Percentiles rank a stretch among this genome's conserved stretches.
These are phyloP conservation scores for Dendrocalamus sinicus DNA, from an alignment of 176 grass and related monocot genomes.

Conservation along the genomic window DNA sequence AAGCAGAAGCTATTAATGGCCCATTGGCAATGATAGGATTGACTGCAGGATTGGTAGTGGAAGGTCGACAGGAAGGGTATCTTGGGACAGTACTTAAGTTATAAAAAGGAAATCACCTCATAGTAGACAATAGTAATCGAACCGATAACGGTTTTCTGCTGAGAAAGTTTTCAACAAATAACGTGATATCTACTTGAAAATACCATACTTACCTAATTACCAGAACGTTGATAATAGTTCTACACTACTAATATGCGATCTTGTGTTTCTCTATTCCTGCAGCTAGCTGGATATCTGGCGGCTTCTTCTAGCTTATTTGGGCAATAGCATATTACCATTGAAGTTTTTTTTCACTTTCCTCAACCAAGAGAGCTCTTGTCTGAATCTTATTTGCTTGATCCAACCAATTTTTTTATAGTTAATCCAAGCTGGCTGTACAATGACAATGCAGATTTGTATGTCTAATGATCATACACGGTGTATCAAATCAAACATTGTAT, in stretches of 20 bases:
- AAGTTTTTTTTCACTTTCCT: slow-evolving; percentile 20
- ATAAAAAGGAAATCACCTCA: slow-evolving; percentile 7
- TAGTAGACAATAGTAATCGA: slow-evolving; percentile 18
- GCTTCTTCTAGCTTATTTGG: slow-evolving; percentile 60
- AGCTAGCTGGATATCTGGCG: slow-evolving; percentile 79
- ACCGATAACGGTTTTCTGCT: slow-evolving; percentile 2
- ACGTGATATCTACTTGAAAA: not conserved
- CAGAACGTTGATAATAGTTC: slow-evolving; percentile 3
- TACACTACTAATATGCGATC: not conserved
- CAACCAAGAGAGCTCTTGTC: slow-evolving; percentile 12
- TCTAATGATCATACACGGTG: slow-evolving; percentile 11
- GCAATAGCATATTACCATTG: slow-evolving; percentile 26
- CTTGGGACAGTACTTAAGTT: too few species aligned
- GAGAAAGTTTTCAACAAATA: slow-evolving; percentile 1
- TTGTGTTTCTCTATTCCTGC: slow-evolving; percentile 48
- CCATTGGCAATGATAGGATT: slow-evolving; percentile 87
- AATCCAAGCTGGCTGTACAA: slow-evolving; percentile 27
- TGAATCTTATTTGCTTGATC: slow-evolving; percentile 35
- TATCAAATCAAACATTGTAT: slow-evolving; percentile 30
- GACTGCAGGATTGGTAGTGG: slow-evolving; percentile 67
- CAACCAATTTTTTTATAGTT: slow-evolving; percentile 30
- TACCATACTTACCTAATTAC: not conserved
- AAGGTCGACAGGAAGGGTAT: too few species aligned
- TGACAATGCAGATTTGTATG: not conserved
- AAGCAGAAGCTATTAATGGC: slow-evolving; percentile 89